These are phyloP conservation scores for Scortechinia acanthostroma DNA, from an alignment of 2,329 filamentous ascomycete genomes.

Conservation along the genomic window DNA sequence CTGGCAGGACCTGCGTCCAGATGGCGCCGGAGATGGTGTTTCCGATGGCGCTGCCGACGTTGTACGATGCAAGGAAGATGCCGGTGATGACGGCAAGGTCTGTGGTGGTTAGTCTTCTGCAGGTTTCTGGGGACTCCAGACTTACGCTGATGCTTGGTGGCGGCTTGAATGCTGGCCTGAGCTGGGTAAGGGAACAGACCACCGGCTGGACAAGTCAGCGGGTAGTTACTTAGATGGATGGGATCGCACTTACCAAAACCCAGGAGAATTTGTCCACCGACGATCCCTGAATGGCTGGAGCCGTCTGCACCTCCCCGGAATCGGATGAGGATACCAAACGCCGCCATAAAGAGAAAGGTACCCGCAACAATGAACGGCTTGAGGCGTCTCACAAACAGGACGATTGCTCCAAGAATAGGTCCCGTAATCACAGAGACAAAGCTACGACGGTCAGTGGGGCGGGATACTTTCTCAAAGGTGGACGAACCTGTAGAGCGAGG, in stretches of 20 bases:
- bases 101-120: background rate
- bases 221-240: no score
- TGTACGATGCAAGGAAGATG: constrained; percentile 51
- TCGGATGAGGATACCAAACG: constrained; percentile 56
- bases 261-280: constrained; percentile 54
- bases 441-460: constrained; percentile 13
- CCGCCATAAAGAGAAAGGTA: constrained; percentile 53
- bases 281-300: constrained; percentile 42
- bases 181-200: constrained; percentile 50
- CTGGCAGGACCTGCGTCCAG: background rate
- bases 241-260: constrained; percentile 31
- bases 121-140: background rate
- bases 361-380: constrained; percentile 58
- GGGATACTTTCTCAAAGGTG: no score
- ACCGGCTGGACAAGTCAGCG: constrained; percentile 31
- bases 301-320: constrained; percentile 43
- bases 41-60: background rate
- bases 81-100: constrained; percentile 57
- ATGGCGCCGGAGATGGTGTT: background rate
- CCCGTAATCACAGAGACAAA: constrained; percentile 50
- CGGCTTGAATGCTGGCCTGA: constrained; percentile 33
- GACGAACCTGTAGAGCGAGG: constrained; percentile 47
- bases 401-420: constrained; percentile 43
- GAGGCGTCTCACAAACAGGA: constrained; percentile 47
- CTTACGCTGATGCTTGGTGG: constrained; percentile 28